A percentile compares a stretch with the other conserved stretches of the same genome.
Evolutionary conservation across 2,329 filamentous ascomycete species (phyloP).

Genomic region (Tolypocladium endophyticum): DNA sequence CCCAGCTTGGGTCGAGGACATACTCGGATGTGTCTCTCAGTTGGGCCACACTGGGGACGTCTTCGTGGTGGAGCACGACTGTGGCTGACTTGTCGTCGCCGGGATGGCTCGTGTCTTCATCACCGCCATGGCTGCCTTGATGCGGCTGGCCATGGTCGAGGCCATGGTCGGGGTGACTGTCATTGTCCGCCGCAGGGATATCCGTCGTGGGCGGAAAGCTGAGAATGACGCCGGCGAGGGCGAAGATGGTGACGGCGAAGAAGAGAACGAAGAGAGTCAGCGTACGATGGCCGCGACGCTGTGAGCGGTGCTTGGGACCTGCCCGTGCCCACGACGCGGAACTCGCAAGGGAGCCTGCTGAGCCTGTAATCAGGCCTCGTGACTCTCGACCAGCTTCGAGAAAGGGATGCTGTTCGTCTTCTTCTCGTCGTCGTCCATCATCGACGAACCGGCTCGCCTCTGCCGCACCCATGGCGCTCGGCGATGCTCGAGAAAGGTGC

Average conservation of each 20-base stretch:
- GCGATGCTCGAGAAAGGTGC: not conserved
- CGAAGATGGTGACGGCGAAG: constrained; percentile 11
- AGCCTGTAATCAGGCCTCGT: not conserved
- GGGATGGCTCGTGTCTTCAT: not conserved
- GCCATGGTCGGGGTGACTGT: not conserved
- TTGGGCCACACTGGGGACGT: constrained; percentile 9
- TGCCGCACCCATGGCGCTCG: not conserved
- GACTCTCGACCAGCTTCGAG: not conserved
- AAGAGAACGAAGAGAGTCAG: constrained; percentile 11
- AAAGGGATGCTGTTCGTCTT: not conserved
- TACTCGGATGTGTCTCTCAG: constrained; percentile 37
- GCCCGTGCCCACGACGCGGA: not conserved
- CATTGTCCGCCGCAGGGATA: not conserved
- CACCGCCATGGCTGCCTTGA: not conserved
- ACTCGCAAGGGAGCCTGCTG: not conserved
- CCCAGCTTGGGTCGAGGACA: constrained; percentile 45
- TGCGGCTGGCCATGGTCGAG: not conserved
- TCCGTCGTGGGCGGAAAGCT: constrained; percentile 4
- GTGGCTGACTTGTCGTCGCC: not conserved
- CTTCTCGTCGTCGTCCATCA: not conserved
- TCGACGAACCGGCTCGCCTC: not conserved
- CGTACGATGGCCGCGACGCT: constrained; percentile 2
- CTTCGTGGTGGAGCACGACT: constrained; percentile 13
- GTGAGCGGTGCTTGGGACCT: not conserved
- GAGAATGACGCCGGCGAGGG: constrained; percentile 11